These are phyloP conservation scores for Nakataea oryzae DNA, from an alignment of 2,329 filamentous ascomycete species.

Conservation along the genomic window DNA sequence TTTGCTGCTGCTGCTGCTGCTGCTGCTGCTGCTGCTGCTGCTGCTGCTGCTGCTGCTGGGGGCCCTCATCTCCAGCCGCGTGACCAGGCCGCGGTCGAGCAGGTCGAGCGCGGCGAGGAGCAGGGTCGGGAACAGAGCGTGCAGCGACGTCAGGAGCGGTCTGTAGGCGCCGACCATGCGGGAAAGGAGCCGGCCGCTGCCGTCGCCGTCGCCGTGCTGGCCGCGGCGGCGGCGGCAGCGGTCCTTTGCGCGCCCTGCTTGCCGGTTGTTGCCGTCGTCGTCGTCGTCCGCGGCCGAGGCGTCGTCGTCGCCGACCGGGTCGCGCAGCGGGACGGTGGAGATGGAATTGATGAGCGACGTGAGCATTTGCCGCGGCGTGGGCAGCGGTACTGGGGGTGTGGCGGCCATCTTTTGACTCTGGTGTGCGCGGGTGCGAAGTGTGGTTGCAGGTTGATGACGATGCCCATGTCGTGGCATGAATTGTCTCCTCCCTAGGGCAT, in stretches of 20 bases:
- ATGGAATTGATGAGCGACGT: slow-evolving; percentile 37
- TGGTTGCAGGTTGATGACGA: background rate
- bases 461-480: background rate
- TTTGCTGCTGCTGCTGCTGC: slow-evolving; percentile 1
- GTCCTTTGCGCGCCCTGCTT: background rate
- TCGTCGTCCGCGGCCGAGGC: background rate
- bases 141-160: slow-evolving; percentile 63
- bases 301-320: background rate
- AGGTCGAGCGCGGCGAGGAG: slow-evolving; percentile 81
- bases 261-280: slow-evolving; percentile 10
- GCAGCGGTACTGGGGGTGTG: slow-evolving; percentile 12
- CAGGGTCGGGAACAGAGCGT: slow-evolving; percentile 73
- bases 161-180: slow-evolving; percentile 27
- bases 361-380: slow-evolving; percentile 32
- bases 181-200: slow-evolving; percentile 14
- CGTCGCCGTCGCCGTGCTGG: slow-evolving; percentile 5
- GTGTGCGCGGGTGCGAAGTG: too few species aligned
- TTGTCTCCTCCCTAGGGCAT: too few species aligned
- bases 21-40: background rate
- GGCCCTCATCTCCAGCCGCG: slow-evolving; percentile 28
- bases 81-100: slow-evolving; percentile 67
- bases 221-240: background rate
- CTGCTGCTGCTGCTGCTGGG: background rate
- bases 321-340: slow-evolving; percentile 15
- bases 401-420: background rate